Conservation (phyloP, 805 yeast species). For the Nakazawaea populi region DNA sequence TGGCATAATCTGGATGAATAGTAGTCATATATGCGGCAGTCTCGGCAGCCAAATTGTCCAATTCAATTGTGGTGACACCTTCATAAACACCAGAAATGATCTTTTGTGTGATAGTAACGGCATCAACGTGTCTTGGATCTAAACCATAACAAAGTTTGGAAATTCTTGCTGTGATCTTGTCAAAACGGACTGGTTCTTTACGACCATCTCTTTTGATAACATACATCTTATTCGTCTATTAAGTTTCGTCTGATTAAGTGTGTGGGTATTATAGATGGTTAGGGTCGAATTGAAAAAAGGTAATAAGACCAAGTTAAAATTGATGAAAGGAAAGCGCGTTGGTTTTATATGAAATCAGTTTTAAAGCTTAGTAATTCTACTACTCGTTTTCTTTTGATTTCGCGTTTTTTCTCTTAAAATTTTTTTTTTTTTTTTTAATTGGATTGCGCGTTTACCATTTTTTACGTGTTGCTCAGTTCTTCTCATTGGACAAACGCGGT, state of each 20-base stretch:
- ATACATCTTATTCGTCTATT: slow-evolving; percentile 44
- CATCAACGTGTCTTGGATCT: slow-evolving; percentile 88
- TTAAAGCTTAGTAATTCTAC: no score
- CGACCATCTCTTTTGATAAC: slow-evolving; percentile 93
- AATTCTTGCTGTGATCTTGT: slow-evolving; percentile 93
- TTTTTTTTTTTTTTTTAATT: background rate
- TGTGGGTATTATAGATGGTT: background rate
- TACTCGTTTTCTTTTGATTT: no score
- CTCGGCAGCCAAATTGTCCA: slow-evolving; percentile 63
- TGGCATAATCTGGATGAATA: slow-evolving; percentile 88
- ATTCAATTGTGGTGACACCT: slow-evolving; percentile 37
- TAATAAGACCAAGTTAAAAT: no score
- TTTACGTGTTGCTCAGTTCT: no score
- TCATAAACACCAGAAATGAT: slow-evolving; percentile 45
- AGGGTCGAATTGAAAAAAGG: no score
- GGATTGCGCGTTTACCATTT: background rate
- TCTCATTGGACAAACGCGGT: no score
- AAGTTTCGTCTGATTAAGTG: background rate
- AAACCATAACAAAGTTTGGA: slow-evolving; percentile 93
- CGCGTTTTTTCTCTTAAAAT: no score
- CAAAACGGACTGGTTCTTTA: slow-evolving; percentile 92
- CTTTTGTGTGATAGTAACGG: slow-evolving; percentile 85
- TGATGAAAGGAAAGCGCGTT: no score
- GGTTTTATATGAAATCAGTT: no score
- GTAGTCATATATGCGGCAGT: slow-evolving; percentile 94